Conservation (phyloP, 2,329 filamentous ascomycete genomes). For the Penicillium oxalicum region DNA sequence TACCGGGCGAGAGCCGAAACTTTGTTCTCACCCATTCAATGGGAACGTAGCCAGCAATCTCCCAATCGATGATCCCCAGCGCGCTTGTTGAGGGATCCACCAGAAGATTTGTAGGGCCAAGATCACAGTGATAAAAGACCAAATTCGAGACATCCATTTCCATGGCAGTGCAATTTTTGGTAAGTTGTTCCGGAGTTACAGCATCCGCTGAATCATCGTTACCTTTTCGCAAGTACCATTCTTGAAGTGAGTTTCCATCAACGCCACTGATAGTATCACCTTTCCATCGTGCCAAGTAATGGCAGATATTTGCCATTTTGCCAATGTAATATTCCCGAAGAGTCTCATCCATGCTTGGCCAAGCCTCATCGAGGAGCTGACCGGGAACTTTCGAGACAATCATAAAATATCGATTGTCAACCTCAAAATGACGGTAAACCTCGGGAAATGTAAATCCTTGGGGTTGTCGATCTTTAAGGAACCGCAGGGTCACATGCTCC, state of each 20-base stretch:
- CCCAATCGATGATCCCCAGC: conserved; percentile 30
- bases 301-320: conserved; percentile 7
- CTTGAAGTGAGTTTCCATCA: conserved; percentile 6
- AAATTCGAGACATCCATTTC: conserved; percentile 7
- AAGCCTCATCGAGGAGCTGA: conserved; percentile 9
- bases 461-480: conserved; percentile 7
- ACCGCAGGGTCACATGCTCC: conserved; percentile 8
- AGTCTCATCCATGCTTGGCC: conserved; percentile 7
- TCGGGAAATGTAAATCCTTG: conserved; percentile 1
- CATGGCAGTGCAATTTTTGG: conserved; percentile 8
- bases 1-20: conserved; percentile 26
- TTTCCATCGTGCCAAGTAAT: conserved; percentile 1
- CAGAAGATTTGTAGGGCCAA: conserved; percentile 28
- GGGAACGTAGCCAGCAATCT: conserved; percentile 28
- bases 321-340: conserved; percentile 9
- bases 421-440: conserved; percentile 7
- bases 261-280: conserved; percentile 6
- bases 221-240: conserved; percentile 8
- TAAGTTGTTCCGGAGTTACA: conserved; percentile 7
- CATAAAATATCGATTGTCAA: conserved; percentile 7
- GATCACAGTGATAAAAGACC: conserved; percentile 24
- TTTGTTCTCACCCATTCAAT: conserved; percentile 31
- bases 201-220: conserved; percentile 7
- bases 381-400: conserved; percentile 8
- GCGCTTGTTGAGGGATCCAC: conserved; percentile 16